Evolutionary conservation across 192 early-diverging fungal species (phyloP).

Genomic region (Rhizophagus clarus): DNA sequence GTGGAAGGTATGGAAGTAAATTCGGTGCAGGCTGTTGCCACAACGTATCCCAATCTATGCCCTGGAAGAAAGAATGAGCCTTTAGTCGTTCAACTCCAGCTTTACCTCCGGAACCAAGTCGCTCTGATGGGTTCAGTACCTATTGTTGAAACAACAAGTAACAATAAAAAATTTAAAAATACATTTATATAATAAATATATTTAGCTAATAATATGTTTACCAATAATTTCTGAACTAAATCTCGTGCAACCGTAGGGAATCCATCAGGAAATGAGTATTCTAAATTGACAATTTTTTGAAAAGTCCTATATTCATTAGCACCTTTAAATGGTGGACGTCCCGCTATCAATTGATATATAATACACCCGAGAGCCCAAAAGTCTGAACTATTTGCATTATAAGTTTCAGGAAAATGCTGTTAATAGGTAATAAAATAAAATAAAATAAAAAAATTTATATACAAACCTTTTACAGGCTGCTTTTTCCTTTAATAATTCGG

Average conservation of each 20-base stretch:
- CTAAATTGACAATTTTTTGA: slow-evolving; percentile 88
- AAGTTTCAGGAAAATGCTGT: background rate
- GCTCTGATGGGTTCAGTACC: slow-evolving; percentile 58
- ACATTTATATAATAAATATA: too few relatives aligned
- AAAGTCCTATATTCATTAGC: slow-evolving; percentile 96
- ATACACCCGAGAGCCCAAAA: slow-evolving; percentile 90
- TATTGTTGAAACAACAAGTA: background rate
- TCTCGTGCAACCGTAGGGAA: slow-evolving; percentile 71
- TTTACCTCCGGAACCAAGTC: slow-evolving; percentile 62
- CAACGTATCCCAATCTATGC: slow-evolving; percentile 72
- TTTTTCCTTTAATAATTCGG: slow-evolving; percentile 91
- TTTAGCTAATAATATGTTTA: background rate
- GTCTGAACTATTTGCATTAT: slow-evolving; percentile 58
- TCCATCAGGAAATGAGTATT: slow-evolving; percentile 80
- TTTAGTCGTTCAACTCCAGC: slow-evolving; percentile 64
- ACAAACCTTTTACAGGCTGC: slow-evolving; percentile 71
- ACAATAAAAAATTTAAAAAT: background rate
- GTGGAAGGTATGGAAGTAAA: slow-evolving; percentile 45
- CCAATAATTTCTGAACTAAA: slow-evolving; percentile 78
- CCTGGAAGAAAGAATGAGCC: slow-evolving; percentile 79
- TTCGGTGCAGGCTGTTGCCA: slow-evolving; percentile 55
- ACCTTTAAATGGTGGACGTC: slow-evolving; percentile 93
- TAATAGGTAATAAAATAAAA: background rate
- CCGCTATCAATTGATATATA: slow-evolving; percentile 87
- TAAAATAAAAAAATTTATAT: background rate